Conservation (phyloP, 345 rosid genomes). For the Linum lewisii region DNA sequence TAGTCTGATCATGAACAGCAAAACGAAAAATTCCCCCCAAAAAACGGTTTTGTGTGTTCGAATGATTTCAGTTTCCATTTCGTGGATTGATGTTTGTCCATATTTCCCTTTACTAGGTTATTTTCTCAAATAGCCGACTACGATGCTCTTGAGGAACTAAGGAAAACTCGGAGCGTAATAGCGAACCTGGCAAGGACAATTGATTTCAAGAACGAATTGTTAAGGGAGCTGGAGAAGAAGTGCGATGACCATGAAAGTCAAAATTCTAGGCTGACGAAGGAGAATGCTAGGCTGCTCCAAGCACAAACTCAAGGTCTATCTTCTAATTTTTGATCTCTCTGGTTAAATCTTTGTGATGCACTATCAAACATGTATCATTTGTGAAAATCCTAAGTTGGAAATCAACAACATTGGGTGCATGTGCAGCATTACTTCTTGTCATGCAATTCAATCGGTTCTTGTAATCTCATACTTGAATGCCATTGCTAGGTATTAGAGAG, state of each 20-base stretch:
- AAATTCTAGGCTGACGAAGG: neutral
- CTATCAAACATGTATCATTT: too few species aligned
- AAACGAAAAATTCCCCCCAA: too few species aligned
- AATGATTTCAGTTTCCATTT: too few species aligned
- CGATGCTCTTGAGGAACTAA: neutral
- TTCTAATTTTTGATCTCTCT: neutral
- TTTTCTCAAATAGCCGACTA: neutral
- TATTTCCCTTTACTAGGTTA: neutral
- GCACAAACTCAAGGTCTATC: neutral
- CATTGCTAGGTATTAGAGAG: neutral
- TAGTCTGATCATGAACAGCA: neutral
- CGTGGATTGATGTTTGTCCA: neutral
- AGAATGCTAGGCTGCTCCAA: neutral
- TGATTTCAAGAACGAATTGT: neutral
- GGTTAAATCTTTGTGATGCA: neutral
- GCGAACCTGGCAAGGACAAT: neutral
- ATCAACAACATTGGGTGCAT: too few species aligned
- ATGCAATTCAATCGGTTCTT: neutral
- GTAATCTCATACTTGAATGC: neutral
- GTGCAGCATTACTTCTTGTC: too few species aligned
- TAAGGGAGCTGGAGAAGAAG: neutral
- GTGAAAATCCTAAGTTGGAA: too few species aligned
- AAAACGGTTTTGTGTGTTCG: neutral
- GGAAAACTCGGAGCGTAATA: neutral
- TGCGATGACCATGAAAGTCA: neutral